Conservation (phyloP, 257 asterid species). For the Solanum pennellii region DNA sequence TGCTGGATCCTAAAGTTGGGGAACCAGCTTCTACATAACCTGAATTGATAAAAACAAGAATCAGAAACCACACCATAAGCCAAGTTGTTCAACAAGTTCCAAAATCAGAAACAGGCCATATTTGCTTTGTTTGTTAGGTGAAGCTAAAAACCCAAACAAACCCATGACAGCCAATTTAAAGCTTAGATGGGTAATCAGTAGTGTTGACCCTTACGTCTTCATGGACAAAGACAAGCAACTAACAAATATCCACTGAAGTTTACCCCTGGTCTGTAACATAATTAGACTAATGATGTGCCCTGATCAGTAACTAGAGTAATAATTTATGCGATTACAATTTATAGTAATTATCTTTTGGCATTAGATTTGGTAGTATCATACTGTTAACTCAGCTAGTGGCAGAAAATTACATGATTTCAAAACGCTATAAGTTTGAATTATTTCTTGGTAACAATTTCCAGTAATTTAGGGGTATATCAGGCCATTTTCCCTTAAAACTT, state of each 20-base stretch:
- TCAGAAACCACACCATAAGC: conserved; percentile 4
- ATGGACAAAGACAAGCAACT: background rate
- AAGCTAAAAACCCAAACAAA: background rate
- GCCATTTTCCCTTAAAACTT: background rate
- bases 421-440: background rate
- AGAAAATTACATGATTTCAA: background rate
- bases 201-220: background rate
- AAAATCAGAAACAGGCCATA: background rate
- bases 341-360: background rate
- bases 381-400: background rate
- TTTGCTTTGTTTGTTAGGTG: background rate
- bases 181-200: background rate
- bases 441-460: background rate
- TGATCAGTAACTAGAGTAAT: background rate
- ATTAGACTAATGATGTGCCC: background rate
- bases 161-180: background rate
- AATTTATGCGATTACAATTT: background rate
- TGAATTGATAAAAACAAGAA: conserved; percentile 22
- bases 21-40: conserved; percentile 75
- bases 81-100: background rate
- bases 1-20: conserved; percentile 72
- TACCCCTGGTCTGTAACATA: background rate
- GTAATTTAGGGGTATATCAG: background rate
- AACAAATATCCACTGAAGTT: background rate
- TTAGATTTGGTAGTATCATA: background rate